Evolutionary conservation across 139 green algal species (phyloP), one percentile per base, ranked within the genome.

Genomic region (Desmodesmus armatus): DNA sequence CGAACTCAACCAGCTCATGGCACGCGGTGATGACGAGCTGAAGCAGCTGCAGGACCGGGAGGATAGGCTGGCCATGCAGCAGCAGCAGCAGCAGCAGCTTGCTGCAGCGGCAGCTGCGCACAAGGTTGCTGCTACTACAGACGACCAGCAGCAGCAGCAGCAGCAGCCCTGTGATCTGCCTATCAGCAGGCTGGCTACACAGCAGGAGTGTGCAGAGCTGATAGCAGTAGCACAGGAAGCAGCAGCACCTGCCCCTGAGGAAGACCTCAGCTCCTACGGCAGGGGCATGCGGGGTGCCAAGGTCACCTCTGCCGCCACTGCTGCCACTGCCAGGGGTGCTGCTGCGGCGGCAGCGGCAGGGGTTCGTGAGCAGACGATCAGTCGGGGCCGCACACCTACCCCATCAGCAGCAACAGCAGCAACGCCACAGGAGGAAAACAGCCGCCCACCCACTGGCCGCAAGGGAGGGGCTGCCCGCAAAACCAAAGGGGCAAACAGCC

Each of bases 1-100:
- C 27, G 77, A 89, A 80, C 83, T 96, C 27, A 92, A 91, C 70
- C 23, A 29, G 25, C 79, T 96, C 35, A 60, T 96, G 47, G 92
- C 92, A 1, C 81, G 92, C 21, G 63, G 84, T 15, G 70, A 91
- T 2, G 60, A 67, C 0, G 93, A 96, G 83, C 65, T 90, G 49
- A 85, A 87, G 43, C 44, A 91, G 40, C 86, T 91, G 66, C 44
- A 78, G 29, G 74, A 65, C 13, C 63, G 29, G 6, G 41, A 81
- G 2, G 21, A 51, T 19, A 71, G 21, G 4, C 31, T 65, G 33
- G 66, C 35, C 5, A 67, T 49, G 21, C n/a, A 62, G 40, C 78
- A 65, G 60, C 62, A 74, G 78, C 78, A 63, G 60, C 60, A 66
- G n/a, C 35, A 73, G 33, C 55, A 49, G 21, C 3, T 5, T 31